These are phyloP conservation scores for Chamaecyparis obtusa DNA, from an alignment of 75 land plant species.

Conservation along the genomic window DNA sequence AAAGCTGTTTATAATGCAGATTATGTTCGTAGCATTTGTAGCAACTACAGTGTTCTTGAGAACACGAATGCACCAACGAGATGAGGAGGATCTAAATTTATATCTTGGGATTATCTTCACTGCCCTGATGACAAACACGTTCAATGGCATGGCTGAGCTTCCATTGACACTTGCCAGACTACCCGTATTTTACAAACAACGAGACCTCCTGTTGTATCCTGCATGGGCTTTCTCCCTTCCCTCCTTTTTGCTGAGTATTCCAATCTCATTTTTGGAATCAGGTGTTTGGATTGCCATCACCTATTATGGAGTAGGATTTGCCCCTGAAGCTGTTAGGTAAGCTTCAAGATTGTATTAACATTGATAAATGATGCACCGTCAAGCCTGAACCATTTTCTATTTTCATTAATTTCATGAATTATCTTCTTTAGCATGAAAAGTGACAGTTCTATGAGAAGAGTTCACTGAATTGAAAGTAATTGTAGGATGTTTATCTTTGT, in stretches of 20 bases:
- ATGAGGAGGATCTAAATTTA: conserved; percentile 2
- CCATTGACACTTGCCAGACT: conserved; percentile 27
- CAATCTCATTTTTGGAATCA: conserved; percentile 29
- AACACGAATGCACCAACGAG: conserved; percentile 19
- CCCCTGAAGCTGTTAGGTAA: conserved; percentile 27
- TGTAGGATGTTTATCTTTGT: no score
- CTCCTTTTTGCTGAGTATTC: conserved; percentile 17
- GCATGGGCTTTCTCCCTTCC: conserved; percentile 30
- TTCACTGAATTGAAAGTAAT: no score
- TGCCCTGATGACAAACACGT: conserved; percentile 22
- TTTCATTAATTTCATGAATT: no score
- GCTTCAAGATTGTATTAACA: not conserved
- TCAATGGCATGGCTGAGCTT: conserved; percentile 30
- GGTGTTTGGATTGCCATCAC: conserved; percentile 17
- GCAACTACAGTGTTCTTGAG: conserved; percentile 21
- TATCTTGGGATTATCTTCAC: conserved; percentile 24
- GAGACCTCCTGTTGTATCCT: conserved; percentile 19
- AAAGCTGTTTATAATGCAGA: conserved; percentile 6
- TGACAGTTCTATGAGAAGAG: no score
- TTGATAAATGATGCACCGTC: not conserved
- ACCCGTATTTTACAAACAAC: conserved; percentile 27
- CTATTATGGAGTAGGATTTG: conserved; percentile 30
- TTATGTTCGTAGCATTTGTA: conserved; percentile 16
- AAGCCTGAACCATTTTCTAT: no score
- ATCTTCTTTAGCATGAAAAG: no score